These are phyloP conservation scores for Colletotrichum abscissum DNA, from an alignment of 2,329 filamentous ascomycete genomes.

Conservation along the genomic window DNA sequence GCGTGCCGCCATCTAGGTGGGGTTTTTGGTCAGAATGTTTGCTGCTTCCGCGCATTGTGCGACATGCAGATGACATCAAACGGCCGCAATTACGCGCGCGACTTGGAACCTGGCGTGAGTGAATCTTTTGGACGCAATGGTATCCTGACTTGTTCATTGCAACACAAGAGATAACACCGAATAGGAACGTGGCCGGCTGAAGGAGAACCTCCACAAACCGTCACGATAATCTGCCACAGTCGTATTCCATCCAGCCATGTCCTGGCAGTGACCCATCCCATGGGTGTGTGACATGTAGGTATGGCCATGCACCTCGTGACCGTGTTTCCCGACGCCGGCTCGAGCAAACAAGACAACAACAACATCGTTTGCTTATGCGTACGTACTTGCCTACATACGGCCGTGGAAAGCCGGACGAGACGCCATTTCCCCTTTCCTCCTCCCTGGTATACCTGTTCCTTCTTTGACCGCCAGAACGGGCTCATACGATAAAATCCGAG, in stretches of 20 bases:
- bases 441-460: neutral
- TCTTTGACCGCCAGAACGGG: conserved; percentile 27
- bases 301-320: neutral
- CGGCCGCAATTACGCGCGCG: neutral
- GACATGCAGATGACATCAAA: neutral
- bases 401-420: neutral
- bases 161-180: neutral
- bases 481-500: conserved; percentile 11
- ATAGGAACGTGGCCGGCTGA: neutral
- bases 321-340: neutral
- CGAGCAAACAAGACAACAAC: neutral
- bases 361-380: neutral
- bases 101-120: neutral
- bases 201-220: neutral
- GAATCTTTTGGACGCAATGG: neutral
- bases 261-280: neutral
- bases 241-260: neutral
- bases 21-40: neutral
- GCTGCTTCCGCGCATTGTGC: neutral
- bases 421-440: neutral
- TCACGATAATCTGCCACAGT: neutral
- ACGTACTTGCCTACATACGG: neutral
- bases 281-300: too few relatives aligned
- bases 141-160: neutral
- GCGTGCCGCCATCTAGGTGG: neutral